Evolutionary conservation across 345 rosid genomes (phyloP), one percentile per base, ranked within the genome.

Genomic region (Firmiana major): DNA sequence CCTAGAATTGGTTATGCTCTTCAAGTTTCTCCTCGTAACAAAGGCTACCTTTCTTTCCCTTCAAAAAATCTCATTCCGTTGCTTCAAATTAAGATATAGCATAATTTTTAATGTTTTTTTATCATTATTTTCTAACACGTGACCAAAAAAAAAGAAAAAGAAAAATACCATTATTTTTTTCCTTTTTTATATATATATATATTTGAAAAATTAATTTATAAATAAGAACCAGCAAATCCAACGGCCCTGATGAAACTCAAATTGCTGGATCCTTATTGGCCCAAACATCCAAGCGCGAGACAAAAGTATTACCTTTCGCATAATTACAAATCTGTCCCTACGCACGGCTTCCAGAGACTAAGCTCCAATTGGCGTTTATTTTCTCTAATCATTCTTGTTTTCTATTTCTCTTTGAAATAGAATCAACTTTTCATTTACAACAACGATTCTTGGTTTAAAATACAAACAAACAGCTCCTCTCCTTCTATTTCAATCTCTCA

Each of bases 271-370:
- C 76, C 67, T 63, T 66, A 51, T 69, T 28, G 77, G 77, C 77
- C 77, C 59, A 43, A 8, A 57, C 7, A 19, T 68, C 73, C 73
- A 46, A 68, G 15, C 53, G 45, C 19, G 5, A 67, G 26, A 40
- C 8, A 9, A 26, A 12, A 6, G 11, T 0, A 60, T 0, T 10
- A 15, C 11, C 16, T 63, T 34, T 31, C 15, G 0, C 1, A 0
- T 16, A 84, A 73, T 81, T 76, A 85, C 88, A 22, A 73, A 73
- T 16, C 21, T 81, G 46, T 77, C 89, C 86, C 73, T 62, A 19
- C 5, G 75, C 59, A 58, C 63, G 71, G 79, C 82, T 74, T 63
- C 16, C 53, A n/a, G 24, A 0, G n/a, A 6, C 71, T 9, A 12
- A 43, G 55, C 64, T 70, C 51, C 54, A 28, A 58, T 76, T 22